Base-by-base conservation (phyloP, 768 basidiomycete genomes). In the Leucosporidium scottii region DNA sequence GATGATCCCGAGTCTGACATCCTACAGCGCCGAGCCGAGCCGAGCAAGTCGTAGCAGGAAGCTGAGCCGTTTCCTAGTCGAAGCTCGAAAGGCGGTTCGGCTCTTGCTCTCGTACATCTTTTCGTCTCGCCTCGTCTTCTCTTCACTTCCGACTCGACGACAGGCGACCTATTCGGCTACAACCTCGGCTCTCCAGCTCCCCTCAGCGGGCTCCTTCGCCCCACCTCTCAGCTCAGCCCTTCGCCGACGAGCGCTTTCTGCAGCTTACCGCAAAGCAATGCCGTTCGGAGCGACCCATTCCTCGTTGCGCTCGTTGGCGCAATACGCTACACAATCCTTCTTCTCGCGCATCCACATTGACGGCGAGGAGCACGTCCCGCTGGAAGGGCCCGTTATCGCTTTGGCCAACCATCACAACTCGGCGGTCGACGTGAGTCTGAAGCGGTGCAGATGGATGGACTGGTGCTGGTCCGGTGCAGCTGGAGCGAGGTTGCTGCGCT, bases 251-350 rank as follows among this genome's bases (percentile, higher is more conserved):
- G 34, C 34, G 34, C 34, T 34, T n/a, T 4, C 51, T 53, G n/a
- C n/a, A 53, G 1, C 23, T 53, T 9, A 8, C 31, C 23, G 20
- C 1, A 2, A 1, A 1, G 34, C 34, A 50, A 78, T 78, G 78
- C 76, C 78, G 25, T 81, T 81, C 75, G 79, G 80, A 1, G 49
- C 51, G 13, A 57, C 63, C 2, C 72, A 73, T 59, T 61, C 54
- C 48, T 73, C 66, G 53, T 61, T 73, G 21, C 62, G 65, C 23
- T 68, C 60, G 0, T 47, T 73, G 21, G 68, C 71, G 18, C 50
- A 60, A 21, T 31, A 58, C 57, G 71, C 68, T 10, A 69, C 68
- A 28, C 47, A 49, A 20, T 48, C 65, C 13, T 73, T 73, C 64
- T 69, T 62, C 65, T 64, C 53, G 55, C 63, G 47, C 30, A 21